Evolutionary conservation across 2,329 filamentous ascomycete genomes (phyloP).

Genomic region (Neophaeococcomyces mojaviensis): DNA sequence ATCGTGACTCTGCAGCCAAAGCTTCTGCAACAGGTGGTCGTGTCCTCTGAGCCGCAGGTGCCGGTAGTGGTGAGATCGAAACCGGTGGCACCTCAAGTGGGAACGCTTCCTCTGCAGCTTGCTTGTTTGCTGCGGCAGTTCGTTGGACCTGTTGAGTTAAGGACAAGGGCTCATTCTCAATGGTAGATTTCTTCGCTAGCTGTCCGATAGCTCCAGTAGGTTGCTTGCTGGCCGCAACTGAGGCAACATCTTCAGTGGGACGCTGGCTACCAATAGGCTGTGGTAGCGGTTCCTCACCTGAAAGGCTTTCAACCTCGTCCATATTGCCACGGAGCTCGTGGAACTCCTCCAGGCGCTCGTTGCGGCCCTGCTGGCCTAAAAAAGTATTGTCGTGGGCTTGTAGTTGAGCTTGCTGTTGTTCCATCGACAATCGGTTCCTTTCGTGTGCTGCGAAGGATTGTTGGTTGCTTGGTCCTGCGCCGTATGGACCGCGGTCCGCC

Average conservation of each 20-base stretch:
- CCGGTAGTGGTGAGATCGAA: constrained; percentile 74
- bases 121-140: constrained; percentile 41
- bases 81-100: constrained; percentile 60
- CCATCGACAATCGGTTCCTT: constrained; percentile 17
- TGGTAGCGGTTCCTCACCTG: constrained; percentile 35
- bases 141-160: constrained; percentile 80
- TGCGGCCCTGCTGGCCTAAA: constrained; percentile 45
- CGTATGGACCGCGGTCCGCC: constrained; percentile 41
- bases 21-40: constrained; percentile 76
- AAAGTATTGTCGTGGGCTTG: constrained; percentile 33
- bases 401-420: constrained; percentile 17
- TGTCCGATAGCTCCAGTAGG: constrained; percentile 23
- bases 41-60: constrained; percentile 78
- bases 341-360: constrained; percentile 75
- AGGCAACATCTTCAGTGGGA: constrained; percentile 25
- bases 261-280: constrained; percentile 30
- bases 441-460: constrained; percentile 45
- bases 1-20: constrained; percentile 57
- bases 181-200: not conserved
- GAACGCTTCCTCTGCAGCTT: constrained; percentile 37
- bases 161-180: constrained; percentile 49
- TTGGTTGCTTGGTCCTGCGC: constrained; percentile 39
- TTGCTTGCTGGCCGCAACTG: constrained; percentile 14
- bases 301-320: constrained; percentile 39
- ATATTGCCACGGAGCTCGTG: constrained; percentile 68